Base-by-base conservation (phyloP, 495 filamentous ascomycete genomes). In the Sordaria brevicollis region DNA sequence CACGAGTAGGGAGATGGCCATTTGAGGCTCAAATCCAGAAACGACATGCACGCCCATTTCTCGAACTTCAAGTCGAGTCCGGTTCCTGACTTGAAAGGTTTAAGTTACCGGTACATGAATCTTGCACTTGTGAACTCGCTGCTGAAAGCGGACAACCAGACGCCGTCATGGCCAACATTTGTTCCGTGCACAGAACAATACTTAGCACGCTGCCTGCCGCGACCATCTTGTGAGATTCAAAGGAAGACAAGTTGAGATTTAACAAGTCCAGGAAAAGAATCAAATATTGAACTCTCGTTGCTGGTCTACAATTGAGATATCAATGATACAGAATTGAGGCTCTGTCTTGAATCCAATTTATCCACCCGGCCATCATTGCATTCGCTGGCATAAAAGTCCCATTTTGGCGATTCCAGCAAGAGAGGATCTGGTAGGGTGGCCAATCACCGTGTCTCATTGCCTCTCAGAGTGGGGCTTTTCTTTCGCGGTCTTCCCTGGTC, bases 391-490 rank as follows among this genome's bases (percentile, higher is more conserved):
- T 57, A 57, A 57, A 36, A 57, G 11, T 57, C 49, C 49, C 25
- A 31, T 31, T 57, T 57, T 31, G 15, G 49, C 49, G 21, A 57
- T 57, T 57, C 21, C 21, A 57, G 21, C 25, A 21, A 29, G 49
- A 57, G 49, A 25, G 49, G 21, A 57, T 57, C 49, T 57, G 49
- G 13, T 57, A 57, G 25, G 49, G 13, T 31, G 17, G 2, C 49
- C 49, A 57, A 57, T 57, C 21, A 57, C 5, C 11, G 11, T 17
- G 11, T 13, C 15, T 0, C 1, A 17, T 57, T 17, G 49, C 49
- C 11, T 8, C 25, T 15, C 10, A 71, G 68, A 74, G 77, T 80
- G 80, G 80, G 76, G 73, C 78, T 72, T 25, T 72, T 78, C 77
- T 72, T 75, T 70, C 69, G 11, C 13, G 5, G 49, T 57, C 49